Base-by-base conservation (phyloP, 1,139 yeast genomes). In the Yamadazyma membranifaciens region DNA sequence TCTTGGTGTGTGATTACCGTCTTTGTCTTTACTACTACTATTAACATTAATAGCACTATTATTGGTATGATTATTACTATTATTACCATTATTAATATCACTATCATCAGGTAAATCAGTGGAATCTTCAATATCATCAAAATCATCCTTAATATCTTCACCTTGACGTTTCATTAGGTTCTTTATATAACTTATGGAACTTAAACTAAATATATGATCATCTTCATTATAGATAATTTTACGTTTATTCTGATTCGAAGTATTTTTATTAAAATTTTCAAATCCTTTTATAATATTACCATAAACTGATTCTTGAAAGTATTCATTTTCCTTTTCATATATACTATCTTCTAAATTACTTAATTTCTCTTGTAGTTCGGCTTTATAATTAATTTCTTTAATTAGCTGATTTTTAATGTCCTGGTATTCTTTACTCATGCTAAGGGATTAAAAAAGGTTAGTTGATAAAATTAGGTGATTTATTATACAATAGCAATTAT, bases 241-340 rank as follows among this genome's bases (percentile, higher is more conserved):
- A 25, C 35, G 17, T 53, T 78, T 75, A 60, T 77, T 78, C 53
- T 69, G 73, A 40, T 73, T 69, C 39, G 24, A 20, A 6, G 65
- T 65, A 36, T 56, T 51, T 56, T 86, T 87, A 40, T 83, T 72
- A 57, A 87, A 86, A 52, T 81, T 84, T 44, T 91, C 97, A 56
- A 89, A 91, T 0, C 98, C 98, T 50, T 84, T 84, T 27, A 89
- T 86, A 27, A 92, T 83, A 57, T 88, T 88, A 0, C 96, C 96
- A 43, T 80, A 78, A 9, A 73, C 65, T 50, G 72, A 62, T 44
- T 85, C 91, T 39, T 83, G 79, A 41, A 92, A 78, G 57, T 92
- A 91, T 25, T 79, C 79, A 6, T 86, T 81, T 60, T 92, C 98
- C 48, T 80, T 80, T 43, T 81, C 84, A 63, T 81, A 89, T n/a